These are phyloP conservation scores for Paraphaeosphaeria sporulosa DNA, from an alignment of 2,329 filamentous ascomycete species.

Conservation along the genomic window DNA sequence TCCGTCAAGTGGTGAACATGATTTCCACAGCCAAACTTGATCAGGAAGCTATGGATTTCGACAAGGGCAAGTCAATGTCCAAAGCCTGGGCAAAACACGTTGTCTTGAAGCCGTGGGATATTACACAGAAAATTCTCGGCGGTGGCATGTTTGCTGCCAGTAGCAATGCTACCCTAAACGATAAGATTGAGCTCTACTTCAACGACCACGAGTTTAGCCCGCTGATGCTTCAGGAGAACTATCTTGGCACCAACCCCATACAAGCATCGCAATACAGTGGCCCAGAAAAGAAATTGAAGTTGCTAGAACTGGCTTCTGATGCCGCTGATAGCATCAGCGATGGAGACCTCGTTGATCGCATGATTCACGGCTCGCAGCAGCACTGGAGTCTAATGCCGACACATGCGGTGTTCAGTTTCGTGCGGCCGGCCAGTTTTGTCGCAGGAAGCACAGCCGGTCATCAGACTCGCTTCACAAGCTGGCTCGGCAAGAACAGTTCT, in stretches of 20 bases:
- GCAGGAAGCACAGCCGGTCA: constrained; percentile 75
- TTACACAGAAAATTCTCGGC: constrained; percentile 89
- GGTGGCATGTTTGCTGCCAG: constrained; percentile 84
- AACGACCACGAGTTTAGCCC: constrained; percentile 98
- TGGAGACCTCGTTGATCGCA: constrained; percentile 91
- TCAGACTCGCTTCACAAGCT: constrained; percentile 80
- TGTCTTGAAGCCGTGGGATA: constrained; percentile 97
- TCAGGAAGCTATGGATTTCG: constrained; percentile 78
- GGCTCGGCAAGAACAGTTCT: constrained; percentile 96
- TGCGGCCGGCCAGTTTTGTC: constrained; percentile 86
- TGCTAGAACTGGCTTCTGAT: constrained; percentile 84
- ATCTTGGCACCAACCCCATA: constrained; percentile 82
- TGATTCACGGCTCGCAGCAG: constrained; percentile 98
- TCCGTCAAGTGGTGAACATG: constrained; percentile 99
- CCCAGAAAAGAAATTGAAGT: constrained; percentile 77
- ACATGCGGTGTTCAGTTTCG: constrained; percentile 94
- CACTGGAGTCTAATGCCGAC: constrained; percentile 99
- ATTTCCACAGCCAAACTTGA: constrained; percentile 92
- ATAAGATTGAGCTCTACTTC: constrained; percentile 99
- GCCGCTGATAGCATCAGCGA: constrained; percentile 97
- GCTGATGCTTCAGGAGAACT: constrained; percentile 98
- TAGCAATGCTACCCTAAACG: constrained; percentile 88
- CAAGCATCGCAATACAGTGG: constrained; percentile 67
- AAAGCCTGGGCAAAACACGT: constrained; percentile 99
- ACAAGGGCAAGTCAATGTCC: constrained; percentile 90